These are phyloP conservation scores for Zelonia costaricensis DNA, from an alignment of 208 protist species.

Conservation along the genomic window DNA sequence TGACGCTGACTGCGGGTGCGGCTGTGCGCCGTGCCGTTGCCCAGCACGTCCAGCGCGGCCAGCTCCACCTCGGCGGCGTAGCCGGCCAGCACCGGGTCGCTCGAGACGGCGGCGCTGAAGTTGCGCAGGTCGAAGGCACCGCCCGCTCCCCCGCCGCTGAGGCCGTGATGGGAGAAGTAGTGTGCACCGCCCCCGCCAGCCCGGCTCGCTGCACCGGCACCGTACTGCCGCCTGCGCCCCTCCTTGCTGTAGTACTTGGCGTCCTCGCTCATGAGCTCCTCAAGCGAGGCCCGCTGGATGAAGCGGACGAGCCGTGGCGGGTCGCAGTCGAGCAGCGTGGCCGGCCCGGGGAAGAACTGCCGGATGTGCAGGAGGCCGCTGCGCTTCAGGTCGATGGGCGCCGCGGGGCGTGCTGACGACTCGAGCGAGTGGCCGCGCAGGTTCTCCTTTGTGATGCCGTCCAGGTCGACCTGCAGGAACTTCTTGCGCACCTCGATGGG, in stretches of 20 bases:
- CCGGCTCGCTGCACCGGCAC: neutral
- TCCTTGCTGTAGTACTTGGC: slow-evolving; percentile 27
- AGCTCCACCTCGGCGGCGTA: slow-evolving; percentile 26
- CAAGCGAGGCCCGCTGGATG: slow-evolving; percentile 79
- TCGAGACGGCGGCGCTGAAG: slow-evolving; percentile 21
- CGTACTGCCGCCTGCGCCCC: slow-evolving; percentile 4
- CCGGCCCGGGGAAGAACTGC: slow-evolving; percentile 87
- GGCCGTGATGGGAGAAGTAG: slow-evolving; percentile 13
- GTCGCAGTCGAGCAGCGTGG: slow-evolving; percentile 85
- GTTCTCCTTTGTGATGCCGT: slow-evolving; percentile 58
- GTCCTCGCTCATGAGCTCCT: slow-evolving; percentile 75
- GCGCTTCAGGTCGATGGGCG: slow-evolving; percentile 87
- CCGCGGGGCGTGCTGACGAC: slow-evolving; percentile 46
- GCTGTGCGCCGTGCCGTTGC: no score
- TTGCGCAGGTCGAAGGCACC: slow-evolving; percentile 60
- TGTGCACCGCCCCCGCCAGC: slow-evolving; percentile 14
- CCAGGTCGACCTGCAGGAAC: slow-evolving; percentile 77
- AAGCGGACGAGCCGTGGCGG: slow-evolving; percentile 83
- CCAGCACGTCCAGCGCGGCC: slow-evolving; percentile 29
- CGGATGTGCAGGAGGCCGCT: slow-evolving; percentile 89
- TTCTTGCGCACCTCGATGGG: slow-evolving; percentile 87
- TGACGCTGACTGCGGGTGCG: slow-evolving; percentile 36
- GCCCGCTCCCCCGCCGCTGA: slow-evolving; percentile 22
- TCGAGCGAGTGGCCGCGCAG: slow-evolving; percentile 49
- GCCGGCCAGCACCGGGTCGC: slow-evolving; percentile 23